Base-by-base conservation (phyloP, 1,139 yeast genomes). In the Saccharomyces hybrid region DNA sequence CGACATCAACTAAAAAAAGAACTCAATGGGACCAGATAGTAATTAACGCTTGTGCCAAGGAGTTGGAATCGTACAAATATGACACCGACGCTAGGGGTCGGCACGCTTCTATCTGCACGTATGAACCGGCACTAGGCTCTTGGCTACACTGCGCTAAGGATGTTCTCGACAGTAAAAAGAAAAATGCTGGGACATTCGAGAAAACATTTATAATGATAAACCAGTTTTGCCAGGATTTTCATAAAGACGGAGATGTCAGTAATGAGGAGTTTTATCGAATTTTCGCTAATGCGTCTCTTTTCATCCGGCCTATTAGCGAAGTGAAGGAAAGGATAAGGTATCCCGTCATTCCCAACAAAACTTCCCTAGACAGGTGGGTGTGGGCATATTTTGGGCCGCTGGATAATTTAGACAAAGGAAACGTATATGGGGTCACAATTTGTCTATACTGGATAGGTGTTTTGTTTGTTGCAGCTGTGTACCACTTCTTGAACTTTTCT, bases 121-220 rank as follows among this genome's bases (percentile, higher is more conserved):
- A 51, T 26, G 27, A 32, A 38, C 53, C 53, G 4, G 53, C 50
- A 9, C 25, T 47, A 32, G 50, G 50, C 7, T 47, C 53, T 23
- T 51, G 53, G 53, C 13, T 51, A 30, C 38, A 38, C 25, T 51
- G 53, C 38, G 42, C 48, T n/a, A 34, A 51, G 20, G 53, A 51
- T 34, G 41, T 47, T 26, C 28, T 49, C 6, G 51, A 41, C 31
- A 47, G 31, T 20, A 49, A 20, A 25, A 42, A 49, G 14, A 16
- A 41, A 32, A 47, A 16, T 6, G 28, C 7, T 27, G 28, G 20
- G 14, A 27, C 41, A 20, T 49, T 49, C 28, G 51, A 49, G 8
- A 32, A 27, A 27, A 49, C 48, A 7, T 49, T 49, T 28, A 28
- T 2, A 3, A 47, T 26, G 1, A 47, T 42, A 3, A 38, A 49